Evolutionary conservation across 2,329 filamentous ascomycete genomes (phyloP), one percentile per base, ranked within the genome.

Genomic region (Colletotrichum musae): DNA sequence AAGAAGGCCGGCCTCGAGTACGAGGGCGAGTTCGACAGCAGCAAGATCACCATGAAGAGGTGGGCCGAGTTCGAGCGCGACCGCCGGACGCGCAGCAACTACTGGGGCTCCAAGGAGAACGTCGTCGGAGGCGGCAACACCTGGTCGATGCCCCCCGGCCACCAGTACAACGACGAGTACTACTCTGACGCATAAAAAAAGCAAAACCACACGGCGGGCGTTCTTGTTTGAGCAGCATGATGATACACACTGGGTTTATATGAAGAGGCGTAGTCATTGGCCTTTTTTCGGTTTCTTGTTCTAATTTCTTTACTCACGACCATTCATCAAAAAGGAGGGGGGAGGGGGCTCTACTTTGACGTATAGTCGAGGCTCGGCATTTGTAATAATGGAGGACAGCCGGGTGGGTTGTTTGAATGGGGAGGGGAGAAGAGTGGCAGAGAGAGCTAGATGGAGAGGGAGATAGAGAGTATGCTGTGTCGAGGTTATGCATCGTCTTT

Each of bases 41-140:
- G 92, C 81, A 97, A 98, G 89, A 99, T 99, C 79, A 98, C 95
- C 45, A 99, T 99, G 96, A 98, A 97, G 87, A 86, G 96, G 75
- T 99, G 96, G 96, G 93, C 92, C 72, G 96, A 99, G 82, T 99
- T 98, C 78, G 96, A 99, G 85, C 84, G 88, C 18, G 88, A 90
- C 71, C 86, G 88, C 71, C 83, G 88, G 39, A 77, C 80, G 59
- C 83, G 81, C 72, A 82, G 77, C 74, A 82, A 82, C 71, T 87
- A 86, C 78, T 89, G 86, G 85, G 84, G 82, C 18, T 84, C 84
- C 32, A 82, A 82, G 67, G 87, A 89, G 76, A 88, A 84, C 66
- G 79, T 88, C 47, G 79, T 80, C 12, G 80, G 80, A 51, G 79
- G 80, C 24, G 71, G 71, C 64, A 80, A 80, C 50, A 81, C 78